Evolutionary conservation across 192 early-diverging fungal genomes (phyloP).

Genomic region (Neocallimastix lanati): DNA sequence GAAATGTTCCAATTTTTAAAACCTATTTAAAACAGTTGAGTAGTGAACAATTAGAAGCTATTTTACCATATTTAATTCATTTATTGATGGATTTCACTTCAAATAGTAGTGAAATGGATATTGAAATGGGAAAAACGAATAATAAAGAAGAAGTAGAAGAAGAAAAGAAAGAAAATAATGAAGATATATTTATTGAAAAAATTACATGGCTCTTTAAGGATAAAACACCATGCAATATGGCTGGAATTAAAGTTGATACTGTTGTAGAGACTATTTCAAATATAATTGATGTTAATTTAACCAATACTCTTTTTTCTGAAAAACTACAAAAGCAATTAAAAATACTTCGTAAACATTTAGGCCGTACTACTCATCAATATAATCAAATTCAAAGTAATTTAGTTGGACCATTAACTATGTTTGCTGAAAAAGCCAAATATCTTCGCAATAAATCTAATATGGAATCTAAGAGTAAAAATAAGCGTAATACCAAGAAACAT

Average conservation of each 20-base stretch:
- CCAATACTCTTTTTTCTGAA: not conserved
- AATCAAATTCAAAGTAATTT: not conserved
- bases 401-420: not conserved
- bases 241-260: not conserved
- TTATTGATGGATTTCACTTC: not conserved
- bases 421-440: not conserved
- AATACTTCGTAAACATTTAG: not conserved
- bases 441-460: not conserved
- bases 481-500: not conserved
- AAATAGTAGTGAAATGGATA: not conserved
- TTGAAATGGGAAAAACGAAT: not conserved
- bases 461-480: not conserved
- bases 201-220: not conserved
- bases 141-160: not conserved
- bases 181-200: not conserved
- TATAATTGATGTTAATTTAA: not conserved
- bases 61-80: not conserved
- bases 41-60: not conserved
- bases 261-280: not conserved
- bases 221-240: not conserved
- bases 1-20: not conserved
- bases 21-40: not conserved
- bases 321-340: not conserved
- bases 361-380: not conserved
- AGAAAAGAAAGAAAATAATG: not conserved